Percentiles rank a stretch among this genome's conserved stretches.
phyloP scores from a whole-genome alignment of 2,329 filamentous ascomycete genomes.

The Thelonectria blattea region DNA sequence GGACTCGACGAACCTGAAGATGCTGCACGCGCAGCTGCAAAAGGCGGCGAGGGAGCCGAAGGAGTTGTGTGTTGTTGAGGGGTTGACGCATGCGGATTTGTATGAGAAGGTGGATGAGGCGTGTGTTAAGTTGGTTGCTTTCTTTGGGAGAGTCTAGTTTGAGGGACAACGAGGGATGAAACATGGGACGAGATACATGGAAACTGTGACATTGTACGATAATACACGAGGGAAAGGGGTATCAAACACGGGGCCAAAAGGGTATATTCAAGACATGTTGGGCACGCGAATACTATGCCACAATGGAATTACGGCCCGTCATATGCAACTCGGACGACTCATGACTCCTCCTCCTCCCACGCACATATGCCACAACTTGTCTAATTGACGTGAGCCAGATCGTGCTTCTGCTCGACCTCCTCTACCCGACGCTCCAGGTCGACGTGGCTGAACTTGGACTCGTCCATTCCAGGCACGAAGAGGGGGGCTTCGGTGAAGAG shows the following conservation, averaged over 20 bases:
- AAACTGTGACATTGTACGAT: too few species aligned
- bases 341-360: too few species aligned
- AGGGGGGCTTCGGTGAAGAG: constrained; percentile 69
- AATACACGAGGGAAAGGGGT: too few species aligned
- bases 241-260: background rate
- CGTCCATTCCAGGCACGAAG: constrained; percentile 64
- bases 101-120: constrained; percentile 26
- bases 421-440: constrained; percentile 66
- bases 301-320: background rate
- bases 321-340: background rate
- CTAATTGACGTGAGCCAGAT: constrained; percentile 18
- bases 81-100: constrained; percentile 24
- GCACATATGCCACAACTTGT: background rate
- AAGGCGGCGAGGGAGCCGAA: constrained; percentile 24
- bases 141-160: constrained; percentile 17
- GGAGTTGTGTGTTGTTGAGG: constrained; percentile 25
- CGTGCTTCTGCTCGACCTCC: constrained; percentile 61
- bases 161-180: background rate
- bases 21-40: constrained; percentile 6
- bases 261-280: background rate
- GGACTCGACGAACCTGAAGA: constrained; percentile 8
- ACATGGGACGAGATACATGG: too few species aligned
- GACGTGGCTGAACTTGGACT: constrained; percentile 45
- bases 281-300: too few species aligned
- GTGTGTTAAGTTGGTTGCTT: constrained; percentile 18